A percentile compares a stretch with the other conserved stretches of the same genome.
Evolutionary conservation across 345 rosid genomes (phyloP).

Genomic region (Rhizophora mangle): DNA sequence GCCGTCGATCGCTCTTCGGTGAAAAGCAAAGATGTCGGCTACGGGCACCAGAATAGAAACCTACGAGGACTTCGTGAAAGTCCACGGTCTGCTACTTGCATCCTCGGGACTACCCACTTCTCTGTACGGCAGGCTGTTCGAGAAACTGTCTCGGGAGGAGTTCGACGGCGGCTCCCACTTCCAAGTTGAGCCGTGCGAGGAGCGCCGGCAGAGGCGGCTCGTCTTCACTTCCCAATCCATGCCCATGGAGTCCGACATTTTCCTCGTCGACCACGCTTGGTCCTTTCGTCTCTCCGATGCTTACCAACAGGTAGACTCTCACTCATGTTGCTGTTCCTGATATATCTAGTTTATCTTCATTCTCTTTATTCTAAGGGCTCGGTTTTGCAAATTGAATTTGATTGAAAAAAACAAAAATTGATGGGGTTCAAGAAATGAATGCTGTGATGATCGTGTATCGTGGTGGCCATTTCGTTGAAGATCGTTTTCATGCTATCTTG

Average conservation of each 20-base stretch:
- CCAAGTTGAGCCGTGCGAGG: constrained; percentile 63
- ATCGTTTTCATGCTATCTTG: neutral
- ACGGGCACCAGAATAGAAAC: constrained; percentile 15
- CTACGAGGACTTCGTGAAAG: constrained; percentile 73
- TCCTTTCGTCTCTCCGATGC: constrained; percentile 87
- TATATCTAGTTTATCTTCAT: too few relatives aligned
- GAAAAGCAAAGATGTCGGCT: constrained; percentile 10
- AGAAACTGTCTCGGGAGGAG: constrained; percentile 64
- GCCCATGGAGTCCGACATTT: constrained; percentile 62
- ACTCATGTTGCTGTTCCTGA: neutral
- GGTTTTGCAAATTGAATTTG: neutral
- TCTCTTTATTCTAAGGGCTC: too few relatives aligned
- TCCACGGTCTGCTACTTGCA: constrained; percentile 72
- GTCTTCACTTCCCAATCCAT: constrained; percentile 55
- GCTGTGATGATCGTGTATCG: too few relatives aligned
- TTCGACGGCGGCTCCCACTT: constrained; percentile 83
- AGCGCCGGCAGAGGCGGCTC: constrained; percentile 64
- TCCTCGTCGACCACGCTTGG: constrained; percentile 95
- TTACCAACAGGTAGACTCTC: constrained; percentile 48
- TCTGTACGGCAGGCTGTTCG: constrained; percentile 64
- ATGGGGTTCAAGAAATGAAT: neutral
- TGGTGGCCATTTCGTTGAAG: neutral
- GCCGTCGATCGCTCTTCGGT: too few relatives aligned
- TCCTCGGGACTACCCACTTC: constrained; percentile 75
- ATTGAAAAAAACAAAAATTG: neutral